Percentiles rank a stretch among this genome's conserved stretches.
Evolutionary conservation across 1,284 basidiomycete species (phyloP).

Genomic region (Cystobasidium slooffiae): DNA sequence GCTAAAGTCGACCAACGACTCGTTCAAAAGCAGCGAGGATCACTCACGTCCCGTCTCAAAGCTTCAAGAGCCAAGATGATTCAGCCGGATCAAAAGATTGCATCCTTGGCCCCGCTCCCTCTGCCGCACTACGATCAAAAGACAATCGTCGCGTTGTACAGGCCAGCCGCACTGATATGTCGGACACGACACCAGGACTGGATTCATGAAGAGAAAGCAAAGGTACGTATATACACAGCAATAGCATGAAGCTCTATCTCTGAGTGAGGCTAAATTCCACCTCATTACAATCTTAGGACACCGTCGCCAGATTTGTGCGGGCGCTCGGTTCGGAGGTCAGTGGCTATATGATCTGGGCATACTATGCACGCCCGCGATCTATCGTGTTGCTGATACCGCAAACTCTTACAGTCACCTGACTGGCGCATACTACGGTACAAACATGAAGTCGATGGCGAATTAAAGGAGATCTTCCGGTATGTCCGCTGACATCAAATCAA

Average conservation of each 20-base stretch:
- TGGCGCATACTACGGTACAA: background rate
- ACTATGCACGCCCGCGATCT: background rate
- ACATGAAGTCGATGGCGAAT: conserved; percentile 5
- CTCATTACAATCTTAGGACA: conserved; percentile 50
- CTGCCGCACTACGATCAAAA: conserved; percentile 25
- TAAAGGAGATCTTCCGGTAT: conserved; percentile 7
- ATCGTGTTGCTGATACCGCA: too few relatives aligned
- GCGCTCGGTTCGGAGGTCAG: conserved; percentile 33
- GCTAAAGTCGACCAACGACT: background rate
- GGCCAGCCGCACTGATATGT: conserved; percentile 21
- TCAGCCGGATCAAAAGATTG: background rate
- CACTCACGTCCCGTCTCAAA: background rate
- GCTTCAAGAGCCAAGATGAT: background rate
- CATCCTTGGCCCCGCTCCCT: background rate
- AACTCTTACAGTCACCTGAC: background rate
- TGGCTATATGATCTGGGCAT: background rate
- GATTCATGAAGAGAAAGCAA: conserved; percentile 18
- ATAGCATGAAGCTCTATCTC: conserved; percentile 50
- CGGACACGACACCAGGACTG: conserved; percentile 29
- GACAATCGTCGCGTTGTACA: conserved; percentile 18
- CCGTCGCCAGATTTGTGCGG: conserved; percentile 51
- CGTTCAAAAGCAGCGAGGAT: background rate
- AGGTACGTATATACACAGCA: conserved; percentile 45
- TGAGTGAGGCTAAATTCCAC: background rate
- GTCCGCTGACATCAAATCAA: background rate